Evolutionary conservation across 768 basidiomycete species (phyloP), one percentile per base, ranked within the genome.

Genomic region (Phanerochaete sordida): DNA sequence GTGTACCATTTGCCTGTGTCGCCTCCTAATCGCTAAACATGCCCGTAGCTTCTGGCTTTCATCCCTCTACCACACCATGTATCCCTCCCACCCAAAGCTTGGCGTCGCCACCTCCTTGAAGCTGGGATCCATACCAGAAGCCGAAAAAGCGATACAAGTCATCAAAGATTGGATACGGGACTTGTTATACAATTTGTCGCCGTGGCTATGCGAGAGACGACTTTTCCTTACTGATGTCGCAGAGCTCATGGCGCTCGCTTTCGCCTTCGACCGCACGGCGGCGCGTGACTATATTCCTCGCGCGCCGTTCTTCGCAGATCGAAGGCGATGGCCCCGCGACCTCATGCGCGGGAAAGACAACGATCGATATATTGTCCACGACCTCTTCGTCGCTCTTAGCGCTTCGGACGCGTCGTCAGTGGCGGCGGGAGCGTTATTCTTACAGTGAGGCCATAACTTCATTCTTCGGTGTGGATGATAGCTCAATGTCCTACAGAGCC

Each of bases 101-200:
- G 87, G 86, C 4, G 76, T 79, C 0, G 56, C 68, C 0, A 67
- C 75, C 0, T 62, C 71, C 47, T 67, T 84, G 0, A 70, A 77
- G 33, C 56, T 71, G 11, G 62, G 63, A 1, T 27, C 61, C 12
- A 78, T 84, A 28, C 78, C 79, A 0, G 76, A 80, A 57, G 75
- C 74, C 31, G 64, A 66, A 1, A 67, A 68, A 23, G 75, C 72
- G 3, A 69, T 79, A 1, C 65, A 68, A 6, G 69, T 77, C 5
- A 69, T 84, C 33, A 74, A 74, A 30, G 68, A 74, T 43, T 87
- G 84, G 85, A 65, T 79, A 12, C 72, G 75, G 7, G 73, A 75
- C 2, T 65, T 78, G 0, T 67, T 81, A 23, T 79, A 76, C 58
- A 61, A 39, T 0, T 70, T 78, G 9, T 49, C 71, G 4, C 74